Base-by-base conservation (phyloP, 176 grass and related monocot genomes). In the Phoenix roebelenii region DNA sequence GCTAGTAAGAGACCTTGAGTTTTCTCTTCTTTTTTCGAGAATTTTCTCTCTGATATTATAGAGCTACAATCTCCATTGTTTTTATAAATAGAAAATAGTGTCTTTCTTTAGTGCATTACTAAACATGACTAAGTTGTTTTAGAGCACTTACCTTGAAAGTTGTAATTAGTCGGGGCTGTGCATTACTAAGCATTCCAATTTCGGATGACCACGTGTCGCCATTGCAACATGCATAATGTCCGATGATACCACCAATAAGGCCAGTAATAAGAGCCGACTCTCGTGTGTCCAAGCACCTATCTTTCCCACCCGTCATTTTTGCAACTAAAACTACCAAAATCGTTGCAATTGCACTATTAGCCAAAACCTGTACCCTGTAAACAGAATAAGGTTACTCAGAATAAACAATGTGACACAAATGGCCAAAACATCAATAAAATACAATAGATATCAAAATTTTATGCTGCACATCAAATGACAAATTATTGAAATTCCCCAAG, bases 161-260 rank as follows among this genome's bases (percentile, higher is more conserved):
- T 29, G 84, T 97, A 49, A 97, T 97, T 71, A 88, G 77, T 20
- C 81, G 71, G 5, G 87, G 87, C 51, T 98, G 84, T 20, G 73
- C 74, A 76, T 83, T 88, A 76, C 93, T 98, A 70, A 98, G 75
- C 66, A 92, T 80, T 28, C 84, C 93, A 62, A 98, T 85, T 63
- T 98, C 84, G 32, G 93, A 98, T 63, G 93, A 98, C 93, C 93
- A 98, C 17, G 87, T 98, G 68, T 98, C 93, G 55, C 93, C 93
- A 80, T 92, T 92, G 72, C 83, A 91, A 66, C 93, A 98, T 51
- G 93, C 72, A 83, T 92, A 92, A 68, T 98, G 87, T 48, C 93
- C 84, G 9, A 92, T 80, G 58, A 98, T 76, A 77, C 93, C 93
- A 59, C 87, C 93, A 16, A 98, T 78, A 29, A 98, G 78, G 39